Evolutionary conservation across 2,329 filamentous ascomycete genomes (phyloP).

Genomic region (Pyrenophora teres): DNA sequence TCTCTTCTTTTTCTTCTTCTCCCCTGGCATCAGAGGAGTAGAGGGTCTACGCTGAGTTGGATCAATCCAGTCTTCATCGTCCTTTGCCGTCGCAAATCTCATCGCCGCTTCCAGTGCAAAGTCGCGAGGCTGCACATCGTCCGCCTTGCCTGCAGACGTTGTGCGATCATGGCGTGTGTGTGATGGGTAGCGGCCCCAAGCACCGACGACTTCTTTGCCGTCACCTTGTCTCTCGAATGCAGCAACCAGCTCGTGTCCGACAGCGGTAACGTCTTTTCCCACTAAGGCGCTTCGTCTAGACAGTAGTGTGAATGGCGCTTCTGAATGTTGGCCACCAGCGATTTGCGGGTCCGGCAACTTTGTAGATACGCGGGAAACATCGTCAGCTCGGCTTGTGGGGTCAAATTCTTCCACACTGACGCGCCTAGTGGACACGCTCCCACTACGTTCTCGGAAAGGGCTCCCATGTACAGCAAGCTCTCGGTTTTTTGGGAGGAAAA

Average conservation of each 20-base stretch:
- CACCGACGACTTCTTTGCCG: conserved; percentile 32
- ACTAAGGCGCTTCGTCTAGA: conserved; percentile 29
- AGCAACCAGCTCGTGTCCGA: conserved; percentile 17
- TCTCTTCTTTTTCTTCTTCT: conserved; percentile 58
- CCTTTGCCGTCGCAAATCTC: conserved; percentile 25
- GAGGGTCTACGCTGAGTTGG: conserved; percentile 28
- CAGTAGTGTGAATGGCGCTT: neutral
- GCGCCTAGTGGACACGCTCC: conserved; percentile 23
- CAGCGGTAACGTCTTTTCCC: conserved; percentile 8
- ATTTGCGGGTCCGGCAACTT: conserved; percentile 6
- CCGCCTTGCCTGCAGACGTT: conserved; percentile 45
- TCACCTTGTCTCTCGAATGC: conserved; percentile 38
- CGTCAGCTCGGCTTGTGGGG: conserved; percentile 3
- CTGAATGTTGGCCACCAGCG: neutral
- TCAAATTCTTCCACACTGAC: conserved; percentile 9
- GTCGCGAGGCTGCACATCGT: conserved; percentile 50
- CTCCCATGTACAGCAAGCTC: conserved; percentile 31
- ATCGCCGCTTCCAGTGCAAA: conserved; percentile 48
- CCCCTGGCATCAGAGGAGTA: conserved; percentile 23
- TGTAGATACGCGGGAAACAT: conserved; percentile 13
- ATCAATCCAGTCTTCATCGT: conserved; percentile 35
- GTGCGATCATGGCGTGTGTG: conserved; percentile 51
- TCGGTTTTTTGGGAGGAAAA: conserved; percentile 43
- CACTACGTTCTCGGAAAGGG: conserved; percentile 42
- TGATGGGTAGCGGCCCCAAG: conserved; percentile 55